These are phyloP conservation scores for Paecilomyces sp. DNA, from an alignment of 2,329 filamentous ascomycete genomes.

Conservation along the genomic window DNA sequence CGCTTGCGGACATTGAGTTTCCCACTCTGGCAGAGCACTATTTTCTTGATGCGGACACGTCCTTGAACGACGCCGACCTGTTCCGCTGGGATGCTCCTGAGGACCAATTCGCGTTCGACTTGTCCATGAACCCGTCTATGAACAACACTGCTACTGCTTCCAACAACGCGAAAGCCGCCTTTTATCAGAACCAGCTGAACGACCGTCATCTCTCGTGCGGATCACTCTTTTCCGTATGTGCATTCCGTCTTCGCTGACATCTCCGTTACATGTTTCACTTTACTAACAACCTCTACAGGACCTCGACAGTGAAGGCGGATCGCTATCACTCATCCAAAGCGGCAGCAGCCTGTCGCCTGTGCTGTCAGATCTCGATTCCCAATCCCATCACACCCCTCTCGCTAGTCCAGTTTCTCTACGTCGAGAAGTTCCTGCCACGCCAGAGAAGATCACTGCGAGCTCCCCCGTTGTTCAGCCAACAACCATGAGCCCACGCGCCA, in stretches of 20 bases:
- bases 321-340: neutral
- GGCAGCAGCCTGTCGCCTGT: neutral
- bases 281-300: neutral
- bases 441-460: neutral
- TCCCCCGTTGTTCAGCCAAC: neutral
- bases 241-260: neutral
- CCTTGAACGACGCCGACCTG: neutral
- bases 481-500: neutral
- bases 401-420: neutral
- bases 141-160: neutral
- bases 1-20: neutral
- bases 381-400: neutral
- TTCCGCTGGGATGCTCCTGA: neutral
- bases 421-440: neutral
- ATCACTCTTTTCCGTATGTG: neutral
- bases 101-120: neutral
- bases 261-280: neutral
- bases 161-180: neutral
- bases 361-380: neutral
- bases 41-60: neutral
- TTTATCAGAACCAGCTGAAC: neutral
- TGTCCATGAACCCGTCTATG: neutral
- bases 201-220: neutral
- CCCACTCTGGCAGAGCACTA: neutral
- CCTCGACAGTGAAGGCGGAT: neutral